These are phyloP conservation scores for Antitrichia curtipendula DNA, from an alignment of 225 moss, liverwort and hornwort species.

Conservation along the genomic window DNA sequence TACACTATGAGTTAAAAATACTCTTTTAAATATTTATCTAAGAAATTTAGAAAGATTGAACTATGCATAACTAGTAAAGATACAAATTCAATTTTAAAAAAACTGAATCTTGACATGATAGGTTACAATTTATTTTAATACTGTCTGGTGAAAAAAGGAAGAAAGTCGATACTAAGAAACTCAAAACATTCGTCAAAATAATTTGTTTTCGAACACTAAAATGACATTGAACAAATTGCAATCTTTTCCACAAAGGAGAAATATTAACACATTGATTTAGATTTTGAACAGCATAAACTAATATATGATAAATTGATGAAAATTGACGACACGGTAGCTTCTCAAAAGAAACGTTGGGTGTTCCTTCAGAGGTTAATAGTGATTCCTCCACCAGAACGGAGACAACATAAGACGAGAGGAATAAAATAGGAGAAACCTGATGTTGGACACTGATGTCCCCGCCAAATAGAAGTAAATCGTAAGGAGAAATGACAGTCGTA, in stretches of 20 bases:
- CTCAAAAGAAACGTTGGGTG: not conserved
- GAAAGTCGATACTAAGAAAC: not conserved
- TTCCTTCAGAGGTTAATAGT: not conserved
- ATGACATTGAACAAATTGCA: not conserved
- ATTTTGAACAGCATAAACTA: not conserved
- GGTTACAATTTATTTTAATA: too few relatives aligned
- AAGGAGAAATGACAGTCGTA: conserved; percentile 89
- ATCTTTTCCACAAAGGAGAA: not conserved
- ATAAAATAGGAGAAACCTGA: conserved; percentile 49
- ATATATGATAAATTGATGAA: not conserved
- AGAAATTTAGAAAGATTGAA: not conserved
- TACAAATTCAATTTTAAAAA: not conserved
- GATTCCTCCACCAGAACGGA: not conserved
- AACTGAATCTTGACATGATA: not conserved
- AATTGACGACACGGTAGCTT: not conserved
- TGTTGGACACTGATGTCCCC: conserved; percentile 93
- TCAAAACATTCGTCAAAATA: not conserved
- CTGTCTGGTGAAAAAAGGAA: not conserved
- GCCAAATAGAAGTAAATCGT: conserved; percentile 88
- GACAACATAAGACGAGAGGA: not conserved
- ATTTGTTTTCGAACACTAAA: not conserved
- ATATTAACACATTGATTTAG: not conserved
- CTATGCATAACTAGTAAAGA: not conserved
- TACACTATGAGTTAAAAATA: not conserved
- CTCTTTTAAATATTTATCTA: not conserved